Evolutionary conservation across 768 basidiomycete genomes (phyloP).

Genomic region (Rhizopogon sp.): DNA sequence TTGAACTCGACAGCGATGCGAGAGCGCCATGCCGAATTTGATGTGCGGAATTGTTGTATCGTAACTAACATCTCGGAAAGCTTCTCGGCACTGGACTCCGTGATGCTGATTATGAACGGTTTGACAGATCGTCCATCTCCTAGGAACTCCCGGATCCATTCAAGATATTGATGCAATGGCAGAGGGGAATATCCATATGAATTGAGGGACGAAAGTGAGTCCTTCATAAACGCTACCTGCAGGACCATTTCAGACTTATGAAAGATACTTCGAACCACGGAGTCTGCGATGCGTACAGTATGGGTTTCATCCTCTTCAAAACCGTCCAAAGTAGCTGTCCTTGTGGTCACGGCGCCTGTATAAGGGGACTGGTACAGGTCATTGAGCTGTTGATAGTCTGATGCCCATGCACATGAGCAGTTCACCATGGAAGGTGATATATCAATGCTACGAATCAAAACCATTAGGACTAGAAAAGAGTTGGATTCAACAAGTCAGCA

Average conservation of each 20-base stretch:
- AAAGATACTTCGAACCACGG: not conserved
- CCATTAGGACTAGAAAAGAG: slow-evolving; percentile 37
- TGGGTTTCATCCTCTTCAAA: slow-evolving; percentile 63
- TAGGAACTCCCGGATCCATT: slow-evolving; percentile 50
- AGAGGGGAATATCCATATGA: slow-evolving; percentile 87
- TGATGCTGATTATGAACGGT: slow-evolving; percentile 79
- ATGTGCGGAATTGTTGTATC: slow-evolving; percentile 56
- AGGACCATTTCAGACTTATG: not conserved
- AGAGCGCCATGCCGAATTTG: slow-evolving; percentile 27
- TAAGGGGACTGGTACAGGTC: slow-evolving; percentile 60
- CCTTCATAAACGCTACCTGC: slow-evolving; percentile 58
- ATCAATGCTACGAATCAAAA: slow-evolving; percentile 47
- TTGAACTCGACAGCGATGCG: slow-evolving; percentile 76
- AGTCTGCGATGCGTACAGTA: slow-evolving; percentile 38
- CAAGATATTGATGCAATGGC: slow-evolving; percentile 60
- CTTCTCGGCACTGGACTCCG: slow-evolving; percentile 48
- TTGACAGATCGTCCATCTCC: slow-evolving; percentile 36
- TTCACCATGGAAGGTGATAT: slow-evolving; percentile 69
- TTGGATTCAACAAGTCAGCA: not conserved
- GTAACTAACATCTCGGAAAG: slow-evolving; percentile 50
- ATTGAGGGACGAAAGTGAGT: slow-evolving; percentile 61
- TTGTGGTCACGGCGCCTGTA: slow-evolving; percentile 78
- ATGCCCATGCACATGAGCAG: slow-evolving; percentile 80
- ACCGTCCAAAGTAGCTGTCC: slow-evolving; percentile 68
- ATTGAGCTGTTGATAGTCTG: slow-evolving; percentile 56